Percentiles rank a stretch among this genome's conserved stretches.
These are phyloP conservation scores for Tardiomyces blankii DNA, from an alignment of 1,139 yeast genomes.

Conservation along the genomic window DNA sequence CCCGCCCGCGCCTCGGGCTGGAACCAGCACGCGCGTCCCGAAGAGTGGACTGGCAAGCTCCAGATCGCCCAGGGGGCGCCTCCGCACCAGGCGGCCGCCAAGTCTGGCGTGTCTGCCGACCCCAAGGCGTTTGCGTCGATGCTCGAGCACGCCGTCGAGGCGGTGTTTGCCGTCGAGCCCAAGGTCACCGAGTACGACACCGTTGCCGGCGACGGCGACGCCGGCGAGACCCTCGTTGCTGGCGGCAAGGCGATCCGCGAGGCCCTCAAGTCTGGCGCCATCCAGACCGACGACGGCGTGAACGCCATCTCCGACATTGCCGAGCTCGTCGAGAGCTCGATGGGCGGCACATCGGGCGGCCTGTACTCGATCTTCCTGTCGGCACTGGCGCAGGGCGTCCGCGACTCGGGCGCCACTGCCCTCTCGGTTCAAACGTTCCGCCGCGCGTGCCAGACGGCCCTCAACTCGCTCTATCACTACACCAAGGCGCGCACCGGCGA, in stretches of 20 bases:
- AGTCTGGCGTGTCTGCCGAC: constrained; percentile 34
- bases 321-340: constrained; percentile 69
- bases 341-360: constrained; percentile 98
- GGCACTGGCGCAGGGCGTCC: constrained; percentile 46
- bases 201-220: constrained; percentile 92
- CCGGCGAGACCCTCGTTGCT: constrained; percentile 80
- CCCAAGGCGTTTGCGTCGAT: constrained; percentile 29
- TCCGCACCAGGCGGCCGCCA: constrained; percentile 8
- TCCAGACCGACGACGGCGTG: constrained; percentile 38
- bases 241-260: constrained; percentile 68
- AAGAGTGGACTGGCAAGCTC: constrained; percentile 28
- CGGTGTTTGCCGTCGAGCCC: constrained; percentile 52
- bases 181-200: constrained; percentile 77
- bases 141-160: constrained; percentile 40
- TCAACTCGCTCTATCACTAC: constrained; percentile 58
- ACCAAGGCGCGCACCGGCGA: constrained; percentile 89
- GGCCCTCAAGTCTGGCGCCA: constrained; percentile 34
- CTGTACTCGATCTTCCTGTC: constrained; percentile 73
- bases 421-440: constrained; percentile 32
- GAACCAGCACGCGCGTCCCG: constrained; percentile 34
- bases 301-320: constrained; percentile 53
- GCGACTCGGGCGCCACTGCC: constrained; percentile 21
- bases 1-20: constrained; percentile 79
- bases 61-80: constrained; percentile 24
- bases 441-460: constrained; percentile 38